phyloP scores from a whole-genome alignment of 2,329 filamentous ascomycete species.

The Pseudogymnoascus sp. region DNA sequence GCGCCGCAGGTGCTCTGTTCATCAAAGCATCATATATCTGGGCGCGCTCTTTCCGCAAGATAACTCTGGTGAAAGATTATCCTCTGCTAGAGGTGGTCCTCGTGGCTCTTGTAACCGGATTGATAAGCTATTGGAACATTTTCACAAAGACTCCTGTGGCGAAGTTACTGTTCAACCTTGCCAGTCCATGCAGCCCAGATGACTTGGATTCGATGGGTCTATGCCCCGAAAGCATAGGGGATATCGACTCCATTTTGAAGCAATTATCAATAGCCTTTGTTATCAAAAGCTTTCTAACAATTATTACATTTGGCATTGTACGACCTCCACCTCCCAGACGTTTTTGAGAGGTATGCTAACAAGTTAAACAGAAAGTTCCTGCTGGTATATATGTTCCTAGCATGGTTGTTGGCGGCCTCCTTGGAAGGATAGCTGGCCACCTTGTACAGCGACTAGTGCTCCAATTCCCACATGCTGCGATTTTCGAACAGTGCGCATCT shows the following conservation, averaged over 20 bases:
- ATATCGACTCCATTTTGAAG: slow-evolving; percentile 69
- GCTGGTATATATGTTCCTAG: slow-evolving; percentile 97
- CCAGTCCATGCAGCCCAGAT: slow-evolving; percentile 74
- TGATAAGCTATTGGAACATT: slow-evolving; percentile 88
- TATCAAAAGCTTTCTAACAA: slow-evolving; percentile 82
- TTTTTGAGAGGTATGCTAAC: slow-evolving; percentile 11
- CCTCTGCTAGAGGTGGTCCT: slow-evolving; percentile 82
- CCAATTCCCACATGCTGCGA: slow-evolving; percentile 57
- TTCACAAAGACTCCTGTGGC: slow-evolving; percentile 85
- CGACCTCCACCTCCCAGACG: slow-evolving; percentile 26
- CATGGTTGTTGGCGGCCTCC: slow-evolving; percentile 93
- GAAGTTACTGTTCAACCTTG: slow-evolving; percentile 82
- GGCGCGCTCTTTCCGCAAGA: slow-evolving; percentile 81
- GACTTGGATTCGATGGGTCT: slow-evolving; percentile 60
- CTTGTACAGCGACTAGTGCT: slow-evolving; percentile 74
- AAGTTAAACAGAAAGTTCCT: slow-evolving; percentile 61
- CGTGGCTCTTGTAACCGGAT: slow-evolving; percentile 75
- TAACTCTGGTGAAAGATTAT: slow-evolving; percentile 69
- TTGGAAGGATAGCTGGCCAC: slow-evolving; percentile 84
- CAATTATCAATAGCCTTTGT: slow-evolving; percentile 72
- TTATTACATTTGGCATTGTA: slow-evolving; percentile 84
- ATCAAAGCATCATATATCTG: slow-evolving; percentile 91
- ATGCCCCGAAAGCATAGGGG: slow-evolving; percentile 62
- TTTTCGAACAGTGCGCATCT: slow-evolving; percentile 69
- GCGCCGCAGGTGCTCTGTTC: slow-evolving; percentile 79